Evolutionary conservation across 2,329 filamentous ascomycete species (phyloP).

Genomic region (Herpotrichia juniperi): DNA sequence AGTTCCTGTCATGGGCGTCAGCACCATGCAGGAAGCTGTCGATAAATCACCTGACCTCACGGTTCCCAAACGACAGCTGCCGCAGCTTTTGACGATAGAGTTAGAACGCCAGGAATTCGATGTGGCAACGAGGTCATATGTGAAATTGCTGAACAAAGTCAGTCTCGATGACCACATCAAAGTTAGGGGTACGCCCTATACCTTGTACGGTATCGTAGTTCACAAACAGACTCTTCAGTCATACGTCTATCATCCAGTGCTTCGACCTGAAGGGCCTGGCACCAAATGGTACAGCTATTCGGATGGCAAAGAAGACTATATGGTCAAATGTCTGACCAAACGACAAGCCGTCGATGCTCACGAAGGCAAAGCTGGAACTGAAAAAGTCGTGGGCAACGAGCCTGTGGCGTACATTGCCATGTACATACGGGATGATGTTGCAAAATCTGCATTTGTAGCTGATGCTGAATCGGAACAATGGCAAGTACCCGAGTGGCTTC

Average conservation of each 20-base stretch:
- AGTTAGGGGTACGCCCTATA: slow-evolving; percentile 57
- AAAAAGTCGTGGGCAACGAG: slow-evolving; percentile 49
- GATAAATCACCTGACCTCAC: slow-evolving; percentile 36
- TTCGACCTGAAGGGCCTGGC: slow-evolving; percentile 62
- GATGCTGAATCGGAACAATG: slow-evolving; percentile 54
- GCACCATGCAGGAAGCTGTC: slow-evolving; percentile 51
- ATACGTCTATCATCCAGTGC: slow-evolving; percentile 64
- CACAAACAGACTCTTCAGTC: slow-evolving; percentile 65
- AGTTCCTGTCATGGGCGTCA: slow-evolving; percentile 41
- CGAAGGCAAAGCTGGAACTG: slow-evolving; percentile 52
- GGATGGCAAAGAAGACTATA: slow-evolving; percentile 59
- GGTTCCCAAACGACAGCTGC: slow-evolving; percentile 39
- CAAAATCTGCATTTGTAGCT: slow-evolving; percentile 44
- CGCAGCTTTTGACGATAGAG: slow-evolving; percentile 61
- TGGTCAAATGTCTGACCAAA: slow-evolving; percentile 62
- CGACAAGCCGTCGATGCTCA: slow-evolving; percentile 60
- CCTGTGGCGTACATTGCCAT: slow-evolving; percentile 61
- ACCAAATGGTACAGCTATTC: slow-evolving; percentile 66
- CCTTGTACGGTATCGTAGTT: slow-evolving; percentile 65
- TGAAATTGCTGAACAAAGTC: slow-evolving; percentile 63
- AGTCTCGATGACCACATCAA: slow-evolving; percentile 60
- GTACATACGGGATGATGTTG: slow-evolving; percentile 60
- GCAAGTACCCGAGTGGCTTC: slow-evolving; percentile 51
- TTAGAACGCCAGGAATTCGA: slow-evolving; percentile 64
- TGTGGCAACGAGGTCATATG: slow-evolving; percentile 60